Conservation (phyloP, 2,329 filamentous ascomycete genomes). For the Neurospora crassa region DNA sequence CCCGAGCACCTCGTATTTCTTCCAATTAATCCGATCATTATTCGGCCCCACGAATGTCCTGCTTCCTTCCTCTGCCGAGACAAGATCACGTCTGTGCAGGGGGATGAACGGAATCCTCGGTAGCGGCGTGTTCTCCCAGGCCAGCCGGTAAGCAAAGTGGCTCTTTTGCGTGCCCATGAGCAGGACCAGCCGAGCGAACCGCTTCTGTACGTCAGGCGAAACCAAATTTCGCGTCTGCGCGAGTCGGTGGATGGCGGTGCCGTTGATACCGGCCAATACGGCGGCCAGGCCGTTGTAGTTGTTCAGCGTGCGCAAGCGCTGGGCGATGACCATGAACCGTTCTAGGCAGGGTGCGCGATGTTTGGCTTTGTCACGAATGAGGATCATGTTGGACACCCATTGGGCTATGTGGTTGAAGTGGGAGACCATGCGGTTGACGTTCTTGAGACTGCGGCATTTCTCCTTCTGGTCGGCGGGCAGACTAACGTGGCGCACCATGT, state of each 20-base stretch:
- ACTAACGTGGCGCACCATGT: constrained; percentile 86
- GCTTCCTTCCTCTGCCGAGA: constrained; percentile 87
- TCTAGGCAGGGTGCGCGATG: constrained; percentile 85
- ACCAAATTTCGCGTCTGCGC: constrained; percentile 71
- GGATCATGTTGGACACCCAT: constrained; percentile 74
- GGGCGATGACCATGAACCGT: constrained; percentile 87
- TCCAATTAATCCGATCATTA: constrained; percentile 83
- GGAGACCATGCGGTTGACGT: constrained; percentile 88
- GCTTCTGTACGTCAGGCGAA: constrained; percentile 60
- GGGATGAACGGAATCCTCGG: constrained; percentile 92
- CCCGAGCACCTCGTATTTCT: constrained; percentile 93
- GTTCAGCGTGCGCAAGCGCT: constrained; percentile 80
- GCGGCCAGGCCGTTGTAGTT: constrained; percentile 98
- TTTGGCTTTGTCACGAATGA: constrained; percentile 91
- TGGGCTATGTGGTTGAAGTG: constrained; percentile 83
- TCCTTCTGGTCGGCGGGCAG: constrained; percentile 62
- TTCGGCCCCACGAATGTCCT: constrained; percentile 72
- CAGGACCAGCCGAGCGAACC: constrained; percentile 80
- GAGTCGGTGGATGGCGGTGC: constrained; percentile 75
- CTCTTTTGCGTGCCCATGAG: constrained; percentile 91
- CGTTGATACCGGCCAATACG: constrained; percentile 84
- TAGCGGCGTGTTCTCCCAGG: constrained; percentile 89
- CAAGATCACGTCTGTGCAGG: constrained; percentile 78
- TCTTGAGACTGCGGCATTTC: constrained; percentile 65
- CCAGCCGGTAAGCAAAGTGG: constrained; percentile 89